Evolutionary conservation across 163 green algal genomes (phyloP), one percentile per base, ranked within the genome.

Genomic region (Chloromonas sp.): DNA sequence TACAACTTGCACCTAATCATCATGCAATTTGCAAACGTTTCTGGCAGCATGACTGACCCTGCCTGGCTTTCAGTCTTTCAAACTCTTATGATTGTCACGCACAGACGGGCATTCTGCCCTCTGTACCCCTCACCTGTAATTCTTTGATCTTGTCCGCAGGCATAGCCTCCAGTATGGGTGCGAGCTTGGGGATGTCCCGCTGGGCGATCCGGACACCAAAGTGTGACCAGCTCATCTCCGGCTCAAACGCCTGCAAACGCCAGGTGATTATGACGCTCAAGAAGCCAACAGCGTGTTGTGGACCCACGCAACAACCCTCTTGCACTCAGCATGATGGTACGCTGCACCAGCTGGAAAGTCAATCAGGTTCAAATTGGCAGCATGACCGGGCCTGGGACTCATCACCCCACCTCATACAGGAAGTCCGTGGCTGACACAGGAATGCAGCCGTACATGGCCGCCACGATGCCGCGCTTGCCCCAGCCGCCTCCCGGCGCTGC

Each of bases 381-480:
- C 36, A 36, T 36, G 36, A 36, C 36, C 36, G 36, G 36, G 36
- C 36, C 36, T 36, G 36, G 36, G 36, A 36, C 36, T 36, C 36
- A 36, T 36, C 71, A 66, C 36, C 78, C 2, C 79, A 82, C 79
- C 79, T 91, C 88, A 71, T 88, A 88, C 84, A 91, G 79, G 76
- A 91, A 88, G 84, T 91, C 88, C 0, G 88, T 91, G 15, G 88
- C 88, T 0, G 71, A 71, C 5, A 91, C 85, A 60, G 88, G 88
- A 13, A 91, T 87, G 78, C 88, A 91, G 71, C 88, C 88, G 81
- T 91, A 87, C 88, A 91, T 91, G 60, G 85, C 78, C 1, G 88
- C 77, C 60, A 91, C 88, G 57, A 91, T 91, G 82, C 88, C 88
- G 5, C 88, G 88, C 84, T 91, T 91, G 81, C 88, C 88, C 88